Percentiles rank a stretch among this genome's conserved stretches.
phyloP scores from a whole-genome alignment of 176 grass and related monocot species.

The Stipa capillata region DNA sequence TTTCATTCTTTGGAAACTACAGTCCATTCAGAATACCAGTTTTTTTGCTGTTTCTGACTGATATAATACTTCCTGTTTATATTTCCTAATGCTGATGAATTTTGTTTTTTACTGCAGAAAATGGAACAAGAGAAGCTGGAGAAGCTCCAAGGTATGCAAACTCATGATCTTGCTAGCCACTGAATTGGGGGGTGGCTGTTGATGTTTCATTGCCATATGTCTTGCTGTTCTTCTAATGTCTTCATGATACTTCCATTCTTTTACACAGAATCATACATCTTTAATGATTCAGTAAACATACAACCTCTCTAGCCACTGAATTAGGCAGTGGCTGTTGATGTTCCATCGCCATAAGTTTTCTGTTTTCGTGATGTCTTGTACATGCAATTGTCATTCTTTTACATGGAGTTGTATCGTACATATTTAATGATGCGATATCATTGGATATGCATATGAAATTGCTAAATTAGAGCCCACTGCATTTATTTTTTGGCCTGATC shows the following conservation, averaged over 20 bases:
- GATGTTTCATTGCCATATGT: neutral
- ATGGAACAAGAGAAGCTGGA: constrained; percentile 77
- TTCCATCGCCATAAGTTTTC: neutral
- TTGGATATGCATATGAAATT: neutral
- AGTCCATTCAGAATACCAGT: neutral
- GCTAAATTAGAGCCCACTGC: neutral
- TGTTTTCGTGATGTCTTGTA: neutral
- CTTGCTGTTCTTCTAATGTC: no score
- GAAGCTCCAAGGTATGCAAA: constrained; percentile 59
- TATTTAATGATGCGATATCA: neutral
- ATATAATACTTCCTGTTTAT: neutral
- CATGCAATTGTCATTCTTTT: neutral
- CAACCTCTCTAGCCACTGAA: neutral
- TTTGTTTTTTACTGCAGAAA: constrained; percentile 45
- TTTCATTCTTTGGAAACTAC: constrained; percentile 1
- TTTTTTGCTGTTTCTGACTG: neutral
- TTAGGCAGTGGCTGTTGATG: neutral
- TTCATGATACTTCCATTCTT: no score
- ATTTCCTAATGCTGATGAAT: neutral
- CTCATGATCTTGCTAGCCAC: neutral
- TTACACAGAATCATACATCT: neutral
- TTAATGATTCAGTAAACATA: neutral
- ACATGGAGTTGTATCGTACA: no score
- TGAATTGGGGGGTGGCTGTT: neutral
- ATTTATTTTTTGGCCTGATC: neutral